Base-by-base conservation (phyloP, 164 flowering plant species). In the Platanus orientalis region DNA sequence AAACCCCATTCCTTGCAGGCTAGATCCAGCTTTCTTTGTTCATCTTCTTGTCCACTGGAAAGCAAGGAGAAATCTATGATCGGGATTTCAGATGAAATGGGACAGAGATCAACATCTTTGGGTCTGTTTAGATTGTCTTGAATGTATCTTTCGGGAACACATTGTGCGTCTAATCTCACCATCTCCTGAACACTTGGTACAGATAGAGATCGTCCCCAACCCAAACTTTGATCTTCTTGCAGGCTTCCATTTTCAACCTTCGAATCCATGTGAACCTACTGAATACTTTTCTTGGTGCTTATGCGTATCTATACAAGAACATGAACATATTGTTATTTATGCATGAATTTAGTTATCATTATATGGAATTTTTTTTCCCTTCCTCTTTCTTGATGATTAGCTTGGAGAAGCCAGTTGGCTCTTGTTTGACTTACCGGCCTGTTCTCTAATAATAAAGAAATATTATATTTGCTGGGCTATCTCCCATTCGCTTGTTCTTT, bases 1-100 rank as follows among this genome's bases (percentile, higher is more conserved):
- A 76, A 72, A 17, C 76, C 74, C 79, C 76, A 76, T n/a, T 69
- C 61, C 32, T 28, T 63, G 73, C 71, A 72, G 63, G 74, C 76
- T 10, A 30, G 23, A 60, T 72, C 64, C 12, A 69, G 57, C 54
- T 63, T 66, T 36, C 26, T 67, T 28, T 9, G 58, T 56, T 69
- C 76, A 20, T 61, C 63, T 21, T 73, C 65, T 7, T 67, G 34
- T 17, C 65, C 54, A 5, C 24, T 30, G 7, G 51, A 40, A 49
- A 76, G 76, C 66, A 58, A 68, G 4, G 61, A 56, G 10, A 76
- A 36, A 67, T 72, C 71, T 24, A 69, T 73, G 45, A 70, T 56
- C 11, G 75, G 78, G 30, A 69, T 58, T 39, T 64, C 34, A 1
- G 54, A 30, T 9, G 75, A 68, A 29, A 55, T 30, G 34, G 6